Evolutionary conservation across 2,329 filamentous ascomycete genomes (phyloP), one percentile per base, ranked within the genome.

Genomic region (Massarina eburnea): DNA sequence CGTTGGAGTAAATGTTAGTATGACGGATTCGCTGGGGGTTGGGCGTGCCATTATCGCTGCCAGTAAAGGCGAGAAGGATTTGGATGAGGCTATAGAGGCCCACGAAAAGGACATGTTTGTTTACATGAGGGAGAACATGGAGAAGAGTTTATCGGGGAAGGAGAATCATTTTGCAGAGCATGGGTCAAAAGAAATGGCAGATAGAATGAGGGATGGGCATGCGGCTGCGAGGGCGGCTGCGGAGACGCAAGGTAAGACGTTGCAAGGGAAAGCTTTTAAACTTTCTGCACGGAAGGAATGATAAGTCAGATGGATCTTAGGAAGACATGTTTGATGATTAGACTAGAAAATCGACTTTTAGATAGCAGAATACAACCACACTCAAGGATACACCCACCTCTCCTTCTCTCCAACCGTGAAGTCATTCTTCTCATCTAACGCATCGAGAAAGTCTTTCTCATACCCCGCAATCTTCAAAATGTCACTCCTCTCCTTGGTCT

Each of bases 1-100:
- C 4, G 80, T 82, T 46, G 81, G 81, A 2, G 80, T 83, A 20
- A 84, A 85, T 55, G 67, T 76, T 17, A 80, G 74, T 1, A 73
- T 85, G 60, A 71, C 75, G 37, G 81, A 85, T 59, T 75, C 80
- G 7, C 60, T 78, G 49, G 62, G 73, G 18, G 69, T 85, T 17
- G 76, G 75, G 0, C 32, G 32, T 14, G 53, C 63, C 33, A 58
- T 64, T 17, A 20, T 58, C 6, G 46, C 45, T 10, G 55, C 44
- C 1, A 49, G 29, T n/a, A 45, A 42, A 8, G 59, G 58, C 1
- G 39, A 51, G 46, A 61, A 64, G 49, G 46, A n/a, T 7, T 29
- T 59, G 8, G 54, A 59, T 33, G 51, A 54, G 20, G 58, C 54
- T 21, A 10, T 58, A 8, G 27, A 30, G 34, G 54, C 43, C 3